A percentile compares a stretch with the other conserved stretches of the same genome.
Conservation (phyloP, 1,284 basidiomycete genomes). For the Porphyrellus sp. region DNA sequence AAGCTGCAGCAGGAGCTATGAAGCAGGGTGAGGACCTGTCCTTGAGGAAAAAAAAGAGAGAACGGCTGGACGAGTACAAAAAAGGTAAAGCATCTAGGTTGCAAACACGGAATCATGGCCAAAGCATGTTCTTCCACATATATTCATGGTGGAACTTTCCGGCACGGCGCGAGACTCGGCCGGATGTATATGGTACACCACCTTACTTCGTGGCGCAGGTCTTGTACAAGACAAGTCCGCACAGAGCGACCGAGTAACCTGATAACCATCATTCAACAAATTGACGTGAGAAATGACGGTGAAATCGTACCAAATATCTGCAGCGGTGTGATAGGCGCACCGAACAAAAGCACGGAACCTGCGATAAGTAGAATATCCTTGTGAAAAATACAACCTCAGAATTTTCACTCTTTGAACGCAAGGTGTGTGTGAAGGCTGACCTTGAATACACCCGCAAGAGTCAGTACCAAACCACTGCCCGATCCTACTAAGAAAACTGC, state of each 20-base stretch:
- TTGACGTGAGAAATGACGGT: not conserved
- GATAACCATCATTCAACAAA: conserved; percentile 6
- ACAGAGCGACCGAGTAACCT: conserved; percentile 82
- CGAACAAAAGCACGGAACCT: conserved; percentile 85
- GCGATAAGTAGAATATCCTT: conserved; percentile 92
- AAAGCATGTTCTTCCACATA: conserved; percentile 3
- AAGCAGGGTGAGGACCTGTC: not conserved
- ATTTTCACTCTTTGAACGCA: not conserved
- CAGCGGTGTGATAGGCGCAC: conserved; percentile 72
- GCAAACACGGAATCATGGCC: not conserved
- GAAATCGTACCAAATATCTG: conserved; percentile 76
- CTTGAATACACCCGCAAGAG: conserved; percentile 93
- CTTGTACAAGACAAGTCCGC: conserved; percentile 79
- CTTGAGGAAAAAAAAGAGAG: not conserved
- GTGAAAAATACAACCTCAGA: conserved; percentile 9
- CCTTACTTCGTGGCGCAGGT: conserved; percentile 64
- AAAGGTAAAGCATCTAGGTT: not conserved
- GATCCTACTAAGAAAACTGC: conserved; percentile 94
- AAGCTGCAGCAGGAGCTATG: not conserved
- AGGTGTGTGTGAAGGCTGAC: conserved; percentile 42
- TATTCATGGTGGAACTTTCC: not conserved
- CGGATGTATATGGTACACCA: too few species aligned
- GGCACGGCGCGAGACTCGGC: not conserved
- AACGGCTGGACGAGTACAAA: not conserved
- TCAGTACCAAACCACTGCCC: conserved; percentile 85